Base-by-base conservation (phyloP, 495 filamentous ascomycete genomes). In the Hypoxylon cercidicola region DNA sequence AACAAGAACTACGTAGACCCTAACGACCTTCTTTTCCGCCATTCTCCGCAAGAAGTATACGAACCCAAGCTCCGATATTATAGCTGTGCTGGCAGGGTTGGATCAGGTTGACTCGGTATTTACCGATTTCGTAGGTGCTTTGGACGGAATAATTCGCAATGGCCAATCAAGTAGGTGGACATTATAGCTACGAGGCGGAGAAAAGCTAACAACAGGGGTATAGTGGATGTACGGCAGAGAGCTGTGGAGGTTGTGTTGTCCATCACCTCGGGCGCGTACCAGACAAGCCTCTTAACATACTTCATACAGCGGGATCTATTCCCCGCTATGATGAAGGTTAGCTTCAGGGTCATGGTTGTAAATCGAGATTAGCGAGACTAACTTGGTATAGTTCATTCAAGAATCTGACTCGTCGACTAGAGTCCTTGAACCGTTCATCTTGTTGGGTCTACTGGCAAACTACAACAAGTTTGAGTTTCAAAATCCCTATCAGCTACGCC, bases 381-480 rank as follows among this genome's bases (percentile, higher is more conserved):
- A 75, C 60, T 2, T 9, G 4, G 37, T 19, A 6, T 64, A 97
- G 93, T 92, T 92, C 72, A 88, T 97, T 54, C 91, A 96, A 78
- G 93, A 96, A 56, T 84, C 87, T 10, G 89, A 93, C 34, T 82
- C 81, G 48, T 76, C 83, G 3, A 74, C 81, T 1, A 79, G 86
- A 63, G 85, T 84, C 45, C 81, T 91, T 21, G 85, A 90, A 54
- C 90, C 94, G 0, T 93, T 97, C 58, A 84, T 89, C 25, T 83
- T 97, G 37, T 79, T 97, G 4, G 96, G 94, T 7, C 78, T 97
- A n/a, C 79, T 99, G 54, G 92, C 90, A 65, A 99, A 99, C 77
- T 98, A 97, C 84, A 97, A 97, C 84, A 99, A 97, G 76, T 99
- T 98, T 69, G 95, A 99, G 78, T 92, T 96, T 57, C 95, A 97